Evolutionary conservation across 345 rosid species (phyloP).

Genomic region (Citrus mangshanensis): DNA sequence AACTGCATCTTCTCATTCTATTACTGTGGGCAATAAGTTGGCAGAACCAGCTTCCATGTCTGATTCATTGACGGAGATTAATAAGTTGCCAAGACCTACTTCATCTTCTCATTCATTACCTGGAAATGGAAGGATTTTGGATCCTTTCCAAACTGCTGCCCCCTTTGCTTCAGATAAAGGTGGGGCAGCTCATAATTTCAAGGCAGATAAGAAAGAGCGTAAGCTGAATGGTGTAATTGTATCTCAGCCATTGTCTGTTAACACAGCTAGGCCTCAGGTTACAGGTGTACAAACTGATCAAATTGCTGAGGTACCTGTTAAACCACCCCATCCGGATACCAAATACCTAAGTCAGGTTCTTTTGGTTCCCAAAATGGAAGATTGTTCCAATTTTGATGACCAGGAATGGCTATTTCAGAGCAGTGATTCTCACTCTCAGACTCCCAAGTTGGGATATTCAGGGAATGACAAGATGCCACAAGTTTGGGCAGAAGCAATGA

Average conservation of each 20-base stretch:
- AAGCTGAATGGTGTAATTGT: slow-evolving; percentile 43
- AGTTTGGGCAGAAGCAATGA: slow-evolving; percentile 69
- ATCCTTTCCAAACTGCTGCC: slow-evolving; percentile 25
- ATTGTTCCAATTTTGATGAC: slow-evolving; percentile 40
- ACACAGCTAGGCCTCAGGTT: slow-evolving; percentile 21
- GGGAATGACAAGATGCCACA: slow-evolving; percentile 28
- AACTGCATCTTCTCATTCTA: slow-evolving; percentile 3
- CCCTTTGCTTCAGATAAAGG: slow-evolving; percentile 24
- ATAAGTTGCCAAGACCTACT: slow-evolving; percentile 20
- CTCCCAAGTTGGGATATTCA: slow-evolving; percentile 23
- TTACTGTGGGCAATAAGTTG: slow-evolving; percentile 7
- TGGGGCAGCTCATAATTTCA: slow-evolving; percentile 20
- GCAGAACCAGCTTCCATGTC: slow-evolving; percentile 21
- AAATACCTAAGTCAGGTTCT: slow-evolving; percentile 58
- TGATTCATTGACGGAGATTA: slow-evolving; percentile 6
- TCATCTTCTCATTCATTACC: slow-evolving; percentile 24
- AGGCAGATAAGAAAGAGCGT: slow-evolving; percentile 34
- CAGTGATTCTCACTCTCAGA: slow-evolving; percentile 26
- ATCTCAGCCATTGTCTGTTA: slow-evolving; percentile 26
- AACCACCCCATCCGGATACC: slow-evolving; percentile 68
- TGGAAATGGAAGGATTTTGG: slow-evolving; percentile 48
- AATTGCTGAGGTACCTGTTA: slow-evolving; percentile 32
- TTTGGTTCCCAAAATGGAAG: slow-evolving; percentile 56
- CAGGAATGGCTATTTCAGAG: slow-evolving; percentile 63
- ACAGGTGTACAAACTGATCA: slow-evolving; percentile 33